Evolutionary conservation across 345 rosid genomes (phyloP), one percentile per base, ranked within the genome.

Genomic region (Eutrema heterophyllum): DNA sequence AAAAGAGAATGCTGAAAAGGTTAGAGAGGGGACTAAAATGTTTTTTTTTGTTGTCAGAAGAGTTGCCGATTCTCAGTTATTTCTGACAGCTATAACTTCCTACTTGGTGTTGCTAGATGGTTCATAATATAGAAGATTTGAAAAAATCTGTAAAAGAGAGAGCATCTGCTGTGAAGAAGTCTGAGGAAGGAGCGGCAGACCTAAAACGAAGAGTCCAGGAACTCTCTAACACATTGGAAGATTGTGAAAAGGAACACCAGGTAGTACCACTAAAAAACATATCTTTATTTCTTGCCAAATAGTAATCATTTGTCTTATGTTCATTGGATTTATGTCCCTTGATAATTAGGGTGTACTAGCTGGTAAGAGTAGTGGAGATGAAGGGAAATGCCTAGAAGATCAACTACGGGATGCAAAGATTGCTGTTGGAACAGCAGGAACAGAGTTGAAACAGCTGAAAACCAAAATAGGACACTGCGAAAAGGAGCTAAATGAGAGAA

Each of bases 351-450:
- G 98, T 29, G 86, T 95, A 55, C 82, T 92, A 64, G 97, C 94
- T 85, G 99, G 99, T 39, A 95, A 95, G 78, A 92, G 96, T 78
- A 89, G 84, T 72, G 97, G 96, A 24, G 84, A 84, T 78, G 99
- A 95, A 76, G 99, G 92, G 71, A 95, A 95, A 79, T 95, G 99
- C 86, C 88, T 95, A 63, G 93, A 95, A 79, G 98, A 95, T 84
- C 99, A 95, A 81, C 84, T 95, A 57, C 86, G 77, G 69, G 99
- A 92, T 82, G 98, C 98, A 48, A 95, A 88, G 75, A 80, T 87
- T 77, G 86, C 91, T 70, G 99, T 89, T 81, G 99, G 99, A 59
- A 81, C 86, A 76, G 89, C 89, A 43, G 97, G 86, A 78, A 90
- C 97, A 70, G 99, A 90, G 79, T 58, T 90, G 83, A 90, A 83